Conservation (phyloP, 306 rosid species). For the Echinosophora koreensis region DNA sequence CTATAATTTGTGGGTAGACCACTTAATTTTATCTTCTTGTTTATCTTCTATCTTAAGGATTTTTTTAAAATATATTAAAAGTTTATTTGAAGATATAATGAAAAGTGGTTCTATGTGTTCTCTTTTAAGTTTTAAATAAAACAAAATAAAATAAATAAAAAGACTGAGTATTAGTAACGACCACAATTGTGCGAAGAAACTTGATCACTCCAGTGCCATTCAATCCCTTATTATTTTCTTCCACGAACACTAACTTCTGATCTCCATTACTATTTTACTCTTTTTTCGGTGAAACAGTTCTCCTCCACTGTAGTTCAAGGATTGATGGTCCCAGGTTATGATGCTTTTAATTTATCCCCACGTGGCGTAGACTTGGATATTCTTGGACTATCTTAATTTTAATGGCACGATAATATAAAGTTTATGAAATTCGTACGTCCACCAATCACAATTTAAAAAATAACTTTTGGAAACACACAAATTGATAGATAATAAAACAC, state of each 20-base stretch:
- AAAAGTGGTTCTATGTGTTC: slow-evolving; percentile 32
- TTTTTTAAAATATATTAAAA: neutral
- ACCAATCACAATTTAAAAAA: too few species aligned
- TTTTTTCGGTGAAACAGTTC: neutral
- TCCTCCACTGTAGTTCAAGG: neutral
- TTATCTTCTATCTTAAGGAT: slow-evolving; percentile 5
- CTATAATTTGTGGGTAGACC: neutral
- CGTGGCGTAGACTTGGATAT: neutral
- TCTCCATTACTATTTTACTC: too few species aligned
- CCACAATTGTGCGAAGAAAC: neutral
- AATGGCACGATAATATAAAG: slow-evolving; percentile 34
- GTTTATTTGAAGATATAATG: slow-evolving; percentile 30
- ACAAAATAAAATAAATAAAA: neutral
- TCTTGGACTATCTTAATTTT: neutral
- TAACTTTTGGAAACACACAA: too few species aligned
- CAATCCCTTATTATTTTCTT: neutral
- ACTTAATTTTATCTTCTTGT: slow-evolving; percentile 41
- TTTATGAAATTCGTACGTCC: too few species aligned
- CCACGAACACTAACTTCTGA: neutral
- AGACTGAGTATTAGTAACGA: neutral
- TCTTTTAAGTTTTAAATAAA: neutral
- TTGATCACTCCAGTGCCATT: slow-evolving; percentile 15
- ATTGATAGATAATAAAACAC: too few species aligned
- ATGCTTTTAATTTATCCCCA: slow-evolving; percentile 5
- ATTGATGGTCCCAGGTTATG: slow-evolving; percentile 3